phyloP scores from a whole-genome alignment of 1,284 basidiomycete species.

The Leccinum solheimii region DNA sequence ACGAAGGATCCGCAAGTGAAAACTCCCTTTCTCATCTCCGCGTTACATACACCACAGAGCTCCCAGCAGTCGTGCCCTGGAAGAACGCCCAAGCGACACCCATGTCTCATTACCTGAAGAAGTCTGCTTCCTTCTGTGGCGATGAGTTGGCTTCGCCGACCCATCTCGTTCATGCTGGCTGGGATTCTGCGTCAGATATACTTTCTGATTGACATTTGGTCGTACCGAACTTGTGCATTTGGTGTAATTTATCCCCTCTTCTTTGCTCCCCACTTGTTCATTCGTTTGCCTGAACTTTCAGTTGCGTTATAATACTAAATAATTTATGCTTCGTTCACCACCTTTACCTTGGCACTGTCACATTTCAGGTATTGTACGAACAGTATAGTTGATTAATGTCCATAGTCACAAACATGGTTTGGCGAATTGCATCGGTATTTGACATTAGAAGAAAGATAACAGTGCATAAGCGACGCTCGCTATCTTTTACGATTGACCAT shows the following conservation, averaged over 20 bases:
- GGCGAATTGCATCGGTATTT: slow-evolving; percentile 16
- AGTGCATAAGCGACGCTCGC: slow-evolving; percentile 13
- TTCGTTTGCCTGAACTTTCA: slow-evolving; percentile 25
- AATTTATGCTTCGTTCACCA: slow-evolving; percentile 27
- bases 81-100: slow-evolving; percentile 41
- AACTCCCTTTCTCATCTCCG: slow-evolving; percentile 39
- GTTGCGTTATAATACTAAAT: slow-evolving; percentile 30
- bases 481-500: slow-evolving; percentile 60
- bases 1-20: slow-evolving; percentile 34
- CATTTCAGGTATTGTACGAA: slow-evolving; percentile 28
- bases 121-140: slow-evolving; percentile 40
- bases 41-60: slow-evolving; percentile 37
- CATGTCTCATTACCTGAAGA: slow-evolving; percentile 40
- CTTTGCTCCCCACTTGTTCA: slow-evolving; percentile 11
- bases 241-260: slow-evolving; percentile 31
- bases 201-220: slow-evolving; percentile 33
- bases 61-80: slow-evolving; percentile 42
- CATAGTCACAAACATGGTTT: slow-evolving; percentile 28
- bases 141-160: slow-evolving; percentile 43
- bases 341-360: slow-evolving; percentile 12
- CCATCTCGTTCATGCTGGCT: slow-evolving; percentile 55
- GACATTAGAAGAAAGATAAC: slow-evolving; percentile 26
- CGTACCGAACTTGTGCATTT: slow-evolving; percentile 7
- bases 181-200: slow-evolving; percentile 55
- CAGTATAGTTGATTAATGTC: slow-evolving; percentile 36